These are phyloP conservation scores for Pichia rugopelliculosa DNA, from an alignment of 805 yeast genomes.

Conservation along the genomic window DNA sequence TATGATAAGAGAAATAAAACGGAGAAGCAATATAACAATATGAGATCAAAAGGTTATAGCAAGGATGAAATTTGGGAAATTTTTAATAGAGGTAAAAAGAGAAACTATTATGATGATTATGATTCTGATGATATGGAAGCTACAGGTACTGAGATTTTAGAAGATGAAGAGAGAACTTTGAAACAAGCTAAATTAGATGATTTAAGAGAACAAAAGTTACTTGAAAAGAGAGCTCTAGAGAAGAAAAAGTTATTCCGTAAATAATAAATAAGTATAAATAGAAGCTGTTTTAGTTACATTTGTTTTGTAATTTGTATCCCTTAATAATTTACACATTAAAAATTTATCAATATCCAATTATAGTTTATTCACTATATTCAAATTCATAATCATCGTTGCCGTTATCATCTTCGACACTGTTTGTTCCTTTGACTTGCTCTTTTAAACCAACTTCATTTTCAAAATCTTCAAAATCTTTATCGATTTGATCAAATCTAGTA, in stretches of 20 bases:
- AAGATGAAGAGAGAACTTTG: constrained; percentile 69
- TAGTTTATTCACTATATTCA: constrained; percentile 31
- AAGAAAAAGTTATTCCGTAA: constrained; percentile 24
- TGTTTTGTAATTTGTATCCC: too few relatives aligned
- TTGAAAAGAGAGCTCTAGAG: constrained; percentile 39
- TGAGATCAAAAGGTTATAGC: constrained; percentile 44
- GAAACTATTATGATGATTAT: constrained; percentile 36
- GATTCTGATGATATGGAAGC: constrained; percentile 84
- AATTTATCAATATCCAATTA: neutral
- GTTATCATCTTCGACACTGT: neutral
- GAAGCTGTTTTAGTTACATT: neutral
- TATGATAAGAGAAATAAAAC: constrained; percentile 36
- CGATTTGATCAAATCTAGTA: too few relatives aligned
- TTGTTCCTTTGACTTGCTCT: neutral
- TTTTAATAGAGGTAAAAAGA: constrained; percentile 57
- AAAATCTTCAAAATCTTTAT: constrained; percentile 16
- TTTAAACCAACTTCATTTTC: constrained; percentile 42
- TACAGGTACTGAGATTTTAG: constrained; percentile 79
- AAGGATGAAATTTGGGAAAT: constrained; percentile 87
- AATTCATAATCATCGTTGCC: constrained; percentile 32
- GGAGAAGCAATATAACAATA: constrained; percentile 17
- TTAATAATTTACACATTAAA: neutral
- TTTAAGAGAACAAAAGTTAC: constrained; percentile 54
- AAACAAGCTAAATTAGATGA: constrained; percentile 73
- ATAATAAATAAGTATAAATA: neutral